Percentiles rank a stretch among this genome's conserved stretches.
Evolutionary conservation across 2,329 filamentous ascomycete species (phyloP).

Genomic region (Pseudogymnoascus sp.): DNA sequence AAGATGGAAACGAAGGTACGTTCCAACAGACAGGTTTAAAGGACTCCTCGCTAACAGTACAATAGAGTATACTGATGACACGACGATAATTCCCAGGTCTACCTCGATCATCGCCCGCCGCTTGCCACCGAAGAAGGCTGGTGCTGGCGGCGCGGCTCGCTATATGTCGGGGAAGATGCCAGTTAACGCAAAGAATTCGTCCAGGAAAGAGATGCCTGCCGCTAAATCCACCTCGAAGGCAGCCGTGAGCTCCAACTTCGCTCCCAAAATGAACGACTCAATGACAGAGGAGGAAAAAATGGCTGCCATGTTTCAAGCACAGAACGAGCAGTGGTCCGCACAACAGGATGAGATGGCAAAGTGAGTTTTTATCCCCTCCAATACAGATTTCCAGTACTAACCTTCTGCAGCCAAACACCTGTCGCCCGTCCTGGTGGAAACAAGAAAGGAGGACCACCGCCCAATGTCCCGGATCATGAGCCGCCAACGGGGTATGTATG

Average conservation of each 20-base stretch:
- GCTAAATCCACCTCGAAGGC: conserved; percentile 51
- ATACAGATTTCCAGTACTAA: conserved; percentile 29
- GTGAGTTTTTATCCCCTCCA: conserved; percentile 39
- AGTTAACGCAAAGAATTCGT: conserved; percentile 71
- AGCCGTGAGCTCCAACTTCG: conserved; percentile 44
- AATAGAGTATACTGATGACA: conserved; percentile 93
- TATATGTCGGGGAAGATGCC: conserved; percentile 98
- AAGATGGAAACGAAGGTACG: conserved; percentile 85
- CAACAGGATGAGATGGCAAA: conserved; percentile 90
- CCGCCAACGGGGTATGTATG: conserved; percentile 92
- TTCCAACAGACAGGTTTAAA: conserved; percentile 13
- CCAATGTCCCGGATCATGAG: conserved; percentile 82
- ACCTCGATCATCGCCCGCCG: conserved; percentile 87
- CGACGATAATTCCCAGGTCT: conserved; percentile 90
- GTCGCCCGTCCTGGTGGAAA: conserved; percentile 56
- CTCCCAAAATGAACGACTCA: conserved; percentile 59
- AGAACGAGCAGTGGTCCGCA: conserved; percentile 84
- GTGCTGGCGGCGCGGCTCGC: conserved; percentile 81
- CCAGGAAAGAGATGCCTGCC: conserved; percentile 54
- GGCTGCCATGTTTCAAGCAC: conserved; percentile 82
- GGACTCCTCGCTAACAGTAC: conserved; percentile 24
- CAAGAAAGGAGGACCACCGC: conserved; percentile 39
- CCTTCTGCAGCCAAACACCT: conserved; percentile 46
- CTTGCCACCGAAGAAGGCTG: conserved; percentile 73
- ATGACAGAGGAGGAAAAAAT: conserved; percentile 93